Evolutionary conservation across 164 flowering plant species (phyloP).

Genomic region (Piper betle): DNA sequence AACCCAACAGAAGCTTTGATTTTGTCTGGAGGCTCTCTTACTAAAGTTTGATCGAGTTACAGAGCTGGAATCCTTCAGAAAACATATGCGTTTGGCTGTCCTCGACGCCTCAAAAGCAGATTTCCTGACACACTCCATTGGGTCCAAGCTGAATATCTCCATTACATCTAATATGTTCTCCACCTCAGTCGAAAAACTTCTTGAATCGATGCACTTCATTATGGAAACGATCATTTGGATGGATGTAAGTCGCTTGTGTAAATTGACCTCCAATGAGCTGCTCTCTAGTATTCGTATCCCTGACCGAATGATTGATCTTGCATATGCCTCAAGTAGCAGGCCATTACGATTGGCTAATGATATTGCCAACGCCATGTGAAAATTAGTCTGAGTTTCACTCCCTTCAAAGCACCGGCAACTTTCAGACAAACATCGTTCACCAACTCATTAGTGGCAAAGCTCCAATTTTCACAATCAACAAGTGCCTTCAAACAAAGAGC

Average conservation of each 20-base stretch:
- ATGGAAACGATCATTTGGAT: constrained; percentile 82
- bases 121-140: constrained; percentile 69
- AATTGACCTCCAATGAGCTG: constrained; percentile 48
- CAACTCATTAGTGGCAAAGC: constrained; percentile 39
- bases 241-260: constrained; percentile 68
- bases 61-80: constrained; percentile 29
- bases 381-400: constrained; percentile 49
- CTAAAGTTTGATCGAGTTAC: constrained; percentile 42
- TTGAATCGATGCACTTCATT: constrained; percentile 68
- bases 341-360: constrained; percentile 67
- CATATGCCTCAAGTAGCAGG: constrained; percentile 66
- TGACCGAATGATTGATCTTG: constrained; percentile 55
- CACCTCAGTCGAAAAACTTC: constrained; percentile 68
- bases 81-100: constrained; percentile 42
- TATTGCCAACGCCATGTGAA: constrained; percentile 80
- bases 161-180: constrained; percentile 34
- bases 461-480: constrained; percentile 18
- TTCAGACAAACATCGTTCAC: constrained; percentile 78
- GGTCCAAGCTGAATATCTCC: constrained; percentile 23
- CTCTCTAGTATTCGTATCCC: constrained; percentile 48
- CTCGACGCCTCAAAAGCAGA: constrained; percentile 84
- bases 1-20: constrained; percentile 7
- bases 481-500: constrained; percentile 26
- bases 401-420: constrained; percentile 67
- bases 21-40: constrained; percentile 5